Evolutionary conservation across 2,329 filamentous ascomycete species (phyloP).

Genomic region (Fusarium sp.): DNA sequence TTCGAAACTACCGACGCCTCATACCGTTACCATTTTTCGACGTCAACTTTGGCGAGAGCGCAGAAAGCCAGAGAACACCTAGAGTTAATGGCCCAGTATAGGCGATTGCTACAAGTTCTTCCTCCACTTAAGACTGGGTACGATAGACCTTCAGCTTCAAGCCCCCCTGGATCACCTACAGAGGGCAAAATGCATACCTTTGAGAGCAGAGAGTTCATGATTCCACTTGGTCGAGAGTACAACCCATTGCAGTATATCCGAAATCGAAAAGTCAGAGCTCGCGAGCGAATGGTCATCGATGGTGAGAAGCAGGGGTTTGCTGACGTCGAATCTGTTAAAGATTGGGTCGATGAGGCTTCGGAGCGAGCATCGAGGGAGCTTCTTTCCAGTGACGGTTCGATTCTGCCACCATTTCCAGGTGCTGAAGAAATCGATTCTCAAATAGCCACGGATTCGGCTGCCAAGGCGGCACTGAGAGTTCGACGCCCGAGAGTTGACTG

Average conservation of each 20-base stretch:
- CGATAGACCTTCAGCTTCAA: slow-evolving; percentile 52
- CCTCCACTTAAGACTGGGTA: slow-evolving; percentile 72
- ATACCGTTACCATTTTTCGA: slow-evolving; percentile 75
- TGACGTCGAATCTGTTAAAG: slow-evolving; percentile 74
- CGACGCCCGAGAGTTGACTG: slow-evolving; percentile 84
- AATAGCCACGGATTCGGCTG: slow-evolving; percentile 54
- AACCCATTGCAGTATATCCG: slow-evolving; percentile 94
- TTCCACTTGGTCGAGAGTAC: slow-evolving; percentile 74
- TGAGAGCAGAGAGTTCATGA: slow-evolving; percentile 45
- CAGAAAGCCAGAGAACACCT: slow-evolving; percentile 87
- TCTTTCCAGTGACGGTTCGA: slow-evolving; percentile 35
- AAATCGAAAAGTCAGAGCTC: slow-evolving; percentile 84
- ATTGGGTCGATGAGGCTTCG: slow-evolving; percentile 79
- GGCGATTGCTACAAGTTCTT: slow-evolving; percentile 80
- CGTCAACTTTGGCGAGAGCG: slow-evolving; percentile 81
- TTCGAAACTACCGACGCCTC: slow-evolving; percentile 58
- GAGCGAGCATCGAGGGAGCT: slow-evolving; percentile 44
- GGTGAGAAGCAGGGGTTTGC: slow-evolving; percentile 80
- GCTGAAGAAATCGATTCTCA: slow-evolving; percentile 58
- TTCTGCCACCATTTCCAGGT: slow-evolving; percentile 57
- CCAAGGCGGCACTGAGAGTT: slow-evolving; percentile 64
- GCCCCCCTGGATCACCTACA: slow-evolving; percentile 54
- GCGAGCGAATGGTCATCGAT: slow-evolving; percentile 79
- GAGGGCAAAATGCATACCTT: slow-evolving; percentile 45
- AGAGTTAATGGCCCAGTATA: slow-evolving; percentile 86